phyloP scores from a whole-genome alignment of 805 yeast genomes.

The Debaryomyces prosopidis region DNA sequence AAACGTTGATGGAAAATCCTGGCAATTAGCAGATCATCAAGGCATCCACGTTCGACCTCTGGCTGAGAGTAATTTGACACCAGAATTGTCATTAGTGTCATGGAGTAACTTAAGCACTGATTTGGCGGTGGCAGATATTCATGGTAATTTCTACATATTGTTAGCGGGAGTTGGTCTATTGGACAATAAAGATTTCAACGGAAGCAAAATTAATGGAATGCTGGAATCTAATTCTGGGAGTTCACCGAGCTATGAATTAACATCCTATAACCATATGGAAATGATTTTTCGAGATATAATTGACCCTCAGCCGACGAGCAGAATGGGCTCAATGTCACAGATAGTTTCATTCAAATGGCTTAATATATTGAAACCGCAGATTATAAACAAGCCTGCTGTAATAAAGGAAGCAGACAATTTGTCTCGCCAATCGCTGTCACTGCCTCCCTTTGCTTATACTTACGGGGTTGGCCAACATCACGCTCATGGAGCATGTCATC shows the following conservation, averaged over 20 bases:
- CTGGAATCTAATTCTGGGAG: conserved; percentile 13
- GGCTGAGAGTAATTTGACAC: conserved; percentile 23
- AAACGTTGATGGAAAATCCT: conserved; percentile 69
- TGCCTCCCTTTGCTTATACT: conserved; percentile 30
- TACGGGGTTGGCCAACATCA: conserved; percentile 63
- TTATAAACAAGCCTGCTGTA: conserved; percentile 60
- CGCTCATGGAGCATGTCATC: conserved; percentile 66
- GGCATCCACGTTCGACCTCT: conserved; percentile 23
- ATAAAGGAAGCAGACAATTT: conserved; percentile 18
- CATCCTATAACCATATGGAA: conserved; percentile 47
- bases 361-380: conserved; percentile 65
- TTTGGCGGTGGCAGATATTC: conserved; percentile 72
- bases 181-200: conserved; percentile 21
- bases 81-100: conserved; percentile 46
- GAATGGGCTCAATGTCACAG: conserved; percentile 15
- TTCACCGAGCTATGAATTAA: conserved; percentile 43
- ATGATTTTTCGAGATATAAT: conserved; percentile 47
- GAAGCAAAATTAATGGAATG: conserved; percentile 18
- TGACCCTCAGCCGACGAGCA: conserved; percentile 9
- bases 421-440: conserved; percentile 5
- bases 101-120: conserved; percentile 86
- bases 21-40: conserved; percentile 72
- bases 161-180: conserved; percentile 44
- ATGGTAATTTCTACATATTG: conserved; percentile 56
- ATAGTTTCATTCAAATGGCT: conserved; percentile 68